Evolutionary conservation across 805 yeast species (phyloP).

Genomic region (Yamadazyma olivae): DNA sequence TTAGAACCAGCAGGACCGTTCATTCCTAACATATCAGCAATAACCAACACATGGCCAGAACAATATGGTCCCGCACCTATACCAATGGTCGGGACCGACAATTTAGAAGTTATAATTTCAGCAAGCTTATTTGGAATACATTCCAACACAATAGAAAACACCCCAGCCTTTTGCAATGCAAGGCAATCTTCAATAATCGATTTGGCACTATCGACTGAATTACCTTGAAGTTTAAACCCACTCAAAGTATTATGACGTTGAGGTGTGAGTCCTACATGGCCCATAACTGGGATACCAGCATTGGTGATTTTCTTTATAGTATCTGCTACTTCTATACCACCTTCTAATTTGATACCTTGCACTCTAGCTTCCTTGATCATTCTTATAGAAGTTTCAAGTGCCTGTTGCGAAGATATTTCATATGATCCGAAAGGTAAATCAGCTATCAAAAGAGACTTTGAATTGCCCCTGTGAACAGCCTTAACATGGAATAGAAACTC

Average conservation of each 20-base stretch:
- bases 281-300: conserved; percentile 85
- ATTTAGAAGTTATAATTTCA: conserved; percentile 52
- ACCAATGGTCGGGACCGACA: conserved; percentile 83
- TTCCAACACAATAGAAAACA: conserved; percentile 71
- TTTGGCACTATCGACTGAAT: conserved; percentile 49
- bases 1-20: conserved; percentile 40
- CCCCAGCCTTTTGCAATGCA: conserved; percentile 72
- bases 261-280: conserved; percentile 91
- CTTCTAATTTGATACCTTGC: conserved; percentile 83
- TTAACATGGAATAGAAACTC: conserved; percentile 75
- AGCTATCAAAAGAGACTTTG: conserved; percentile 65
- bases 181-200: conserved; percentile 64
- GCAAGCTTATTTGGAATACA: conserved; percentile 82
- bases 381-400: conserved; percentile 53
- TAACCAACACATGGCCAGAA: conserved; percentile 88
- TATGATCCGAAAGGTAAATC: conserved; percentile 90
- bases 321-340: conserved; percentile 57
- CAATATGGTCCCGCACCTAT: conserved; percentile 90
- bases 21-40: conserved; percentile 82
- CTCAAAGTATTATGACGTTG: conserved; percentile 77
- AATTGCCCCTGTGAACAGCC: conserved; percentile 73
- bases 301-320: conserved; percentile 55
- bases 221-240: conserved; percentile 89
- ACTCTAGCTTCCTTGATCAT: conserved; percentile 55
- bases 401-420: conserved; percentile 62